A percentile compares a stretch with the other conserved stretches of the same genome.
These are phyloP conservation scores for Fusarium chuoi DNA, from an alignment of 2,329 filamentous ascomycete species.

Conservation along the genomic window DNA sequence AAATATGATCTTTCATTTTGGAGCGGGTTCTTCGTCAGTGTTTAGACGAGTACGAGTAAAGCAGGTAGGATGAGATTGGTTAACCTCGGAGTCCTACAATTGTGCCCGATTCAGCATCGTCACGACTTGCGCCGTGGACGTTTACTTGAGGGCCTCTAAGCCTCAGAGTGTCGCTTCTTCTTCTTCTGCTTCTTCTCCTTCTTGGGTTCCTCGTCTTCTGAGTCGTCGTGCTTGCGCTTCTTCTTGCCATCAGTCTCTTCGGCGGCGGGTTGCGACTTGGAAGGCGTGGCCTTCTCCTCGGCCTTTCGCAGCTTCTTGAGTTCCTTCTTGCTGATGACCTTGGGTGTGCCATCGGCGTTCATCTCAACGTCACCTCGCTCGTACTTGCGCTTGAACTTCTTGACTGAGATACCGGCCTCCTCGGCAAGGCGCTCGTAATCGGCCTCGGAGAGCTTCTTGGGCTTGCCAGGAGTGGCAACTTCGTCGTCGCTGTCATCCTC, in stretches of 20 bases:
- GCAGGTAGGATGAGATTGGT: conserved; percentile 29
- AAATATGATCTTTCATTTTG: conserved; percentile 30
- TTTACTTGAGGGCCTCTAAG: conserved; percentile 41
- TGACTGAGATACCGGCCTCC: conserved; percentile 74
- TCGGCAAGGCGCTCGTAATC: conserved; percentile 71
- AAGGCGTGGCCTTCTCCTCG: conserved; percentile 61
- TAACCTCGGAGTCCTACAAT: conserved; percentile 24
- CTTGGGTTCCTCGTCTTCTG: conserved; percentile 71
- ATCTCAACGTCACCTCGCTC: conserved; percentile 79
- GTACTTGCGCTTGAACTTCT: conserved; percentile 82
- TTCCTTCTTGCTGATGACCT: conserved; percentile 79
- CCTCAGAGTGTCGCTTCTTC: conserved; percentile 56
- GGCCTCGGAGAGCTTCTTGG: conserved; percentile 62
- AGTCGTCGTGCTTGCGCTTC: conserved; percentile 77
- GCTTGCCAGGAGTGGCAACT: conserved; percentile 48
- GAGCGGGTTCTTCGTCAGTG: conserved; percentile 40
- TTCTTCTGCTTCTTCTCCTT: conserved; percentile 67
- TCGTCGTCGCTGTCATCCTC: conserved; percentile 52
- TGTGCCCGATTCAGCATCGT: conserved; percentile 36
- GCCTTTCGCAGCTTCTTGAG: conserved; percentile 76
- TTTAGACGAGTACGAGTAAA: conserved; percentile 45
- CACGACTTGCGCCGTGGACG: conserved; percentile 25
- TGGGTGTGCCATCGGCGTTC: conserved; percentile 71
- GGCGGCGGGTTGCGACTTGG: conserved; percentile 55
- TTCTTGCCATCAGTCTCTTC: conserved; percentile 56